phyloP scores from a whole-genome alignment of 2,329 filamentous ascomycete genomes.

The Grosmannia huntii region DNA sequence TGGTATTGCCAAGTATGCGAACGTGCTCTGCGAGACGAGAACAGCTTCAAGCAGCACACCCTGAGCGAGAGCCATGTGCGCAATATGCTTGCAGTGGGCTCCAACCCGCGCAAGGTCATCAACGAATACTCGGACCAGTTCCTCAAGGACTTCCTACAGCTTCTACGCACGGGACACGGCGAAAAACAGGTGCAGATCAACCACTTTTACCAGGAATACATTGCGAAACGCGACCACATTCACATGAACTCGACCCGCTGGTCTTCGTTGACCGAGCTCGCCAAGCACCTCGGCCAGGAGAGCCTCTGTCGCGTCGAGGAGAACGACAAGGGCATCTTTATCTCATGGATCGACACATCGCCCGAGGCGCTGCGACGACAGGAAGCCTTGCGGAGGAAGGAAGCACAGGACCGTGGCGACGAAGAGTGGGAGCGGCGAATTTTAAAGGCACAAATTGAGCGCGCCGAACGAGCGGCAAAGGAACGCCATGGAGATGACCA shows the following conservation, averaged over 20 bases:
- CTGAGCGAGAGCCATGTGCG: constrained; percentile 77
- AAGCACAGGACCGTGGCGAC: constrained; percentile 78
- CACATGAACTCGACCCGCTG: constrained; percentile 93
- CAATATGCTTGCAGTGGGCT: constrained; percentile 78
- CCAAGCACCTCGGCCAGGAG: constrained; percentile 73
- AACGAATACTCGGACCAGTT: constrained; percentile 70
- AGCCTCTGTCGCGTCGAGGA: constrained; percentile 86
- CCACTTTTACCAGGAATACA: constrained; percentile 91
- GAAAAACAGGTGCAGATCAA: constrained; percentile 86
- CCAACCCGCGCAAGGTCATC: constrained; percentile 75
- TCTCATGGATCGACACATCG: constrained; percentile 85
- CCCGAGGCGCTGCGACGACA: constrained; percentile 70
- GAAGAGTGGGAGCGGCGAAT: constrained; percentile 78
- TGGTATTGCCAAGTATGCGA: constrained; percentile 88
- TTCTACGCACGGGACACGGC: constrained; percentile 73
- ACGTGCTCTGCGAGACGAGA: constrained; percentile 62
- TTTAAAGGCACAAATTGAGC: constrained; percentile 71
- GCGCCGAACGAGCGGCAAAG: constrained; percentile 52
- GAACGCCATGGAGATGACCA: constrained; percentile 28
- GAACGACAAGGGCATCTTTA: constrained; percentile 69
- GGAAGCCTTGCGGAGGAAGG: constrained; percentile 71
- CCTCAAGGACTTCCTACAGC: constrained; percentile 63
- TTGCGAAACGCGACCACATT: constrained; percentile 63
- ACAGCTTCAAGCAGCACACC: constrained; percentile 84
- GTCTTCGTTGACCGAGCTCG: constrained; percentile 79